A percentile compares a stretch with the other conserved stretches of the same genome.
These are phyloP conservation scores for Cinnamomum chago DNA, from an alignment of 164 flowering plant species.

Conservation along the genomic window DNA sequence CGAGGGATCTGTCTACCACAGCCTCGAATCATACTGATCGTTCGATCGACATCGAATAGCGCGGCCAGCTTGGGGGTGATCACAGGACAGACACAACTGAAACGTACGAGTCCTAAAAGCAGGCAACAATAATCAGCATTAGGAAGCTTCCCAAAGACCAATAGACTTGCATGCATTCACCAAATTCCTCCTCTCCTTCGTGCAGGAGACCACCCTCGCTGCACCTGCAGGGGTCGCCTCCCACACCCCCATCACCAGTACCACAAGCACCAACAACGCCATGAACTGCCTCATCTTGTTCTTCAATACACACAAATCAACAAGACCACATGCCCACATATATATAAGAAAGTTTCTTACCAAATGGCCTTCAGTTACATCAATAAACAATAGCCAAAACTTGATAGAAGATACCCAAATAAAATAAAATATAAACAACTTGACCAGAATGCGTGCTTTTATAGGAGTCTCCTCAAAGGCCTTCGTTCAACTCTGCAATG, in stretches of 20 bases:
- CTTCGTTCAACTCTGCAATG: too few species aligned
- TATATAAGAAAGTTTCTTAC: not conserved
- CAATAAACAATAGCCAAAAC: not conserved
- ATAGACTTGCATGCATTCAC: constrained; percentile 18
- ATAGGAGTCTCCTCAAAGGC: too few species aligned
- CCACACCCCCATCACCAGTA: not conserved
- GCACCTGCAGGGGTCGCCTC: constrained; percentile 1
- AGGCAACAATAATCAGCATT: constrained; percentile 22
- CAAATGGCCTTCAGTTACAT: not conserved
- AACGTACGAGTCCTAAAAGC: constrained; percentile 13
- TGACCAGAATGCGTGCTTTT: too few species aligned
- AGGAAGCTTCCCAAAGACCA: constrained; percentile 17
- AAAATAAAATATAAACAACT: too few species aligned
- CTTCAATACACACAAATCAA: not conserved
- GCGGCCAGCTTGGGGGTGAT: constrained; percentile 29
- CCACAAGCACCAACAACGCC: not conserved
- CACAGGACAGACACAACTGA: constrained; percentile 24
- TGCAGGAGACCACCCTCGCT: not conserved
- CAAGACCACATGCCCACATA: not conserved
- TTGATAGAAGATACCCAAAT: too few species aligned
- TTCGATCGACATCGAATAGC: constrained; percentile 16
- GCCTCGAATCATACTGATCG: constrained; percentile 5
- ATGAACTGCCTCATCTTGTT: not conserved
- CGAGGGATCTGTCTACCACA: constrained; percentile 10
- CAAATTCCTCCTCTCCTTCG: not conserved